phyloP scores from a whole-genome alignment of 2,329 filamentous ascomycete genomes.

The Verticillium tricorpus region DNA sequence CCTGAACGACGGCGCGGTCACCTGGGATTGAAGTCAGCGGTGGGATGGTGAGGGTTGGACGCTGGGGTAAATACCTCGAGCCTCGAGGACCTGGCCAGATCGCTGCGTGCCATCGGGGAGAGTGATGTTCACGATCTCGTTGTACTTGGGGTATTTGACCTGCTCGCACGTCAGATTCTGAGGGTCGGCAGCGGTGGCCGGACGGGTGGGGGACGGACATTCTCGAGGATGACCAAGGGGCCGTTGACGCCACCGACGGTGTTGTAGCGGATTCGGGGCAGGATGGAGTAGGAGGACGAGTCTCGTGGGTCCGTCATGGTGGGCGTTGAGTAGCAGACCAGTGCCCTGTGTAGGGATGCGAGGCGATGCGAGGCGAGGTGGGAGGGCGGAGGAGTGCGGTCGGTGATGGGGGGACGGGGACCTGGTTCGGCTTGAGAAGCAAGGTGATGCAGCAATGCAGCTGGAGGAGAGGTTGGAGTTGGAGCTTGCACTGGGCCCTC shows the following conservation, averaged over 20 bases:
- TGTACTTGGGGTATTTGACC: slow-evolving; percentile 97
- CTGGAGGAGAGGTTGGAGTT: slow-evolving; percentile 14
- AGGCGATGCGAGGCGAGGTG: slow-evolving; percentile 6
- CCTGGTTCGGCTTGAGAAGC: slow-evolving; percentile 7
- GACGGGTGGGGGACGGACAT: slow-evolving; percentile 54
- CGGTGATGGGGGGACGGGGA: slow-evolving; percentile 5
- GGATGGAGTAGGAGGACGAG: slow-evolving; percentile 55
- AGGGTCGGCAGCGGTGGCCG: slow-evolving; percentile 2
- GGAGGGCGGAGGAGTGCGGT: slow-evolving; percentile 9
- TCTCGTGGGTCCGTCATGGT: slow-evolving; percentile 54
- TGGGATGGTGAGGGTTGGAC: slow-evolving; percentile 4
- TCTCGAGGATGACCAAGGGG: slow-evolving; percentile 94
- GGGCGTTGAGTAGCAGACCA: slow-evolving; percentile 12
- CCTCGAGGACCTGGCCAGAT: slow-evolving; percentile 94
- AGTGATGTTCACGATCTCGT: slow-evolving; percentile 95
- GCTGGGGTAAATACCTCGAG: slow-evolving; percentile 65
- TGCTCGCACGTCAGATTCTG: slow-evolving; percentile 28
- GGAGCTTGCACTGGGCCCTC: slow-evolving; percentile 3
- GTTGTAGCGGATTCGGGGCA: slow-evolving; percentile 80
- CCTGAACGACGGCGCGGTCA: slow-evolving; percentile 91
- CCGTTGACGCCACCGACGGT: slow-evolving; percentile 98
- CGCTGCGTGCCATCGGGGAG: slow-evolving; percentile 92
- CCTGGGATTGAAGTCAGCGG: slow-evolving; percentile 46
- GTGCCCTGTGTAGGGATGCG: slow-evolving; percentile 10
- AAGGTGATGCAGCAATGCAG: slow-evolving; percentile 12